Conservation (phyloP, 2,329 filamentous ascomycete genomes). For the Nigrospora osmanthi region DNA sequence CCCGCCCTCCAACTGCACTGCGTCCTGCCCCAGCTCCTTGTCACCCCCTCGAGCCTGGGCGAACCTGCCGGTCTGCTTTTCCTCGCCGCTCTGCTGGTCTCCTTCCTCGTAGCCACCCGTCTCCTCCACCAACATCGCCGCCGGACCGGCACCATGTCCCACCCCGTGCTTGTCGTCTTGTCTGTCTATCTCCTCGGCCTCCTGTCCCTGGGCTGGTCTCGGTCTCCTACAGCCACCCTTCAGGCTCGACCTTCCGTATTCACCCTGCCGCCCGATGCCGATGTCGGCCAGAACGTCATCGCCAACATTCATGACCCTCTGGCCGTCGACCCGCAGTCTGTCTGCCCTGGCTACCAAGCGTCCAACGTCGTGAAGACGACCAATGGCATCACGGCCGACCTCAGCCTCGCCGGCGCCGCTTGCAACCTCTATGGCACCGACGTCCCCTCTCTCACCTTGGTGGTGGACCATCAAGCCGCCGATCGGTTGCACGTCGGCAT, state of each 20-base stretch:
- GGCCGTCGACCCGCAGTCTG: slow-evolving; percentile 53
- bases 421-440: slow-evolving; percentile 78
- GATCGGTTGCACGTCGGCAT: slow-evolving; percentile 67
- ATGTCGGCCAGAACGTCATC: slow-evolving; percentile 38
- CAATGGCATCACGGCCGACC: slow-evolving; percentile 57
- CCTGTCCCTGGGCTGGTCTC: slow-evolving; percentile 1
- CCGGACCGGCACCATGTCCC: slow-evolving; percentile 4
- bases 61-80: background rate
- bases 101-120: slow-evolving; percentile 1
- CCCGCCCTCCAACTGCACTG: no score
- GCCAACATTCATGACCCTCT: slow-evolving; percentile 59
- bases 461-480: slow-evolving; percentile 58
- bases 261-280: slow-evolving; percentile 37
- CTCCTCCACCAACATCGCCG: background rate
- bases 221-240: background rate
- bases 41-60: no score
- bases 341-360: slow-evolving; percentile 64
- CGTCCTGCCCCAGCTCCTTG: no score
- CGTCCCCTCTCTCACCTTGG: slow-evolving; percentile 56
- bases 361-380: slow-evolving; percentile 45
- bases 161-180: background rate
- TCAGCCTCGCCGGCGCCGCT: slow-evolving; percentile 59
- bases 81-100: background rate
- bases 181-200: slow-evolving; percentile 3
- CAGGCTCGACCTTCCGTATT: slow-evolving; percentile 21